Percentiles rank a stretch among this genome's conserved stretches.
Evolutionary conservation across 2,329 filamentous ascomycete species (phyloP).

Genomic region (Diaporthe sp.): DNA sequence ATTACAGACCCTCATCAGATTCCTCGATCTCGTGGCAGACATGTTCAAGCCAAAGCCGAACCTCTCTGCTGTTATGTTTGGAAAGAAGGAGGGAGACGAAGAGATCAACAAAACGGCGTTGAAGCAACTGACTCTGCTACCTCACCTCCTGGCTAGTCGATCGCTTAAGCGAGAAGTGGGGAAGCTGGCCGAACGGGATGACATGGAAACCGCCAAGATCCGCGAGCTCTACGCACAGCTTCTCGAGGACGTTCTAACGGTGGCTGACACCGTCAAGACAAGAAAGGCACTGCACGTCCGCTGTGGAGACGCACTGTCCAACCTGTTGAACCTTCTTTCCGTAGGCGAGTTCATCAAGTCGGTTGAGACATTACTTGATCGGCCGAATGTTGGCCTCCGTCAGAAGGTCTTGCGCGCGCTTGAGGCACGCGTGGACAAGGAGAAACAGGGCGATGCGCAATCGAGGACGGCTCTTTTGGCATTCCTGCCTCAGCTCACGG

Average conservation of each 20-base stretch:
- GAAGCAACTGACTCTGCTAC: conserved; percentile 68
- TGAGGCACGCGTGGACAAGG: conserved; percentile 81
- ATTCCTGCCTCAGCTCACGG: conserved; percentile 83
- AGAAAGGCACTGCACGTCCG: conserved; percentile 67
- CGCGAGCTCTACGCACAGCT: conserved; percentile 78
- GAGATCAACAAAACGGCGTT: conserved; percentile 65
- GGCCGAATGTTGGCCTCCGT: conserved; percentile 80
- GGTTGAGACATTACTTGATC: conserved; percentile 83
- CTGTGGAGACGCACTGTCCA: conserved; percentile 79
- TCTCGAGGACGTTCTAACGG: conserved; percentile 72
- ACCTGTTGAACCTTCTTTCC: conserved; percentile 86
- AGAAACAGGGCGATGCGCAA: conserved; percentile 75
- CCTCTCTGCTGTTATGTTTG: conserved; percentile 80
- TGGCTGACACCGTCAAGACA: conserved; percentile 74
- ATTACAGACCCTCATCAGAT: conserved; percentile 81
- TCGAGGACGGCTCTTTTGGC: conserved; percentile 80
- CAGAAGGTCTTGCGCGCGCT: conserved; percentile 86
- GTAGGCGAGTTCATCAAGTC: conserved; percentile 91
- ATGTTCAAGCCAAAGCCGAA: conserved; percentile 80
- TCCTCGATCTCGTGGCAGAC: conserved; percentile 81
- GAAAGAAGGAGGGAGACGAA: conserved; percentile 61
- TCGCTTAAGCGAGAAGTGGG: conserved; percentile 68
- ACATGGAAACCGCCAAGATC: conserved; percentile 75
- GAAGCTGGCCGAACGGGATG: conserved; percentile 70
- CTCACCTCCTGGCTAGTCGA: conserved; percentile 69